Evolutionary conservation across 108 stramenopile genomes (phyloP), one percentile per base, ranked within the genome.

Genomic region (Fragilaria radians): DNA sequence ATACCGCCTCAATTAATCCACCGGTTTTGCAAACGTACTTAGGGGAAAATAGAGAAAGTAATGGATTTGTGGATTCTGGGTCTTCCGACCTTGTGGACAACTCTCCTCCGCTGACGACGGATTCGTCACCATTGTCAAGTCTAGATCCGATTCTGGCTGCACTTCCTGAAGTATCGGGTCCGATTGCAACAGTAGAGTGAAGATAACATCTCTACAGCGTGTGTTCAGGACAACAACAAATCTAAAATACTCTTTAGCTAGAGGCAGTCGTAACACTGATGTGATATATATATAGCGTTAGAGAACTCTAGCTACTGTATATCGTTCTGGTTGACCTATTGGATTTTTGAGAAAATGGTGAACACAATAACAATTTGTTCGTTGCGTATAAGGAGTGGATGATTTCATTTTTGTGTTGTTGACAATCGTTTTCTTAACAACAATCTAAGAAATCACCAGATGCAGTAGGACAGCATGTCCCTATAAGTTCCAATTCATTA

Each of bases 401-500:
- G n/a, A n/a, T n/a, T n/a, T n/a, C n/a, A n/a, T n/a, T n/a, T n/a
- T n/a, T n/a, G n/a, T n/a, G n/a, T n/a, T n/a, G n/a, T n/a, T n/a
- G n/a, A n/a, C n/a, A n/a, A n/a, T n/a, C n/a, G 2, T 46, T 21
- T 46, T 28, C 64, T 22, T 25, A 25, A 45, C 79, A 80, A 34
- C 79, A 80, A 31, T 50, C 74, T 32, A 80, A 34, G 19, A 52
- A 61, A 1, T 26, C 27, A 28, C 71, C 71, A 3, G 55, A 51
- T 21, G 32, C 1, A 0, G 79, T 72, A 1, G 79, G 79, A 62
- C 79, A 80, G 28, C 79, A 80, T 5, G 51, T 31, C 1, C 73
- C 70, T 5, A 31, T 67, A 27, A 79, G 52, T 28, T 67, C 67
- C 11, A 46, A n/a, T 17, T 60, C 31, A 3, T 32, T 11, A 58